Evolutionary conservation across 805 yeast species (phyloP).

Genomic region (Teunomyces panamensis): DNA sequence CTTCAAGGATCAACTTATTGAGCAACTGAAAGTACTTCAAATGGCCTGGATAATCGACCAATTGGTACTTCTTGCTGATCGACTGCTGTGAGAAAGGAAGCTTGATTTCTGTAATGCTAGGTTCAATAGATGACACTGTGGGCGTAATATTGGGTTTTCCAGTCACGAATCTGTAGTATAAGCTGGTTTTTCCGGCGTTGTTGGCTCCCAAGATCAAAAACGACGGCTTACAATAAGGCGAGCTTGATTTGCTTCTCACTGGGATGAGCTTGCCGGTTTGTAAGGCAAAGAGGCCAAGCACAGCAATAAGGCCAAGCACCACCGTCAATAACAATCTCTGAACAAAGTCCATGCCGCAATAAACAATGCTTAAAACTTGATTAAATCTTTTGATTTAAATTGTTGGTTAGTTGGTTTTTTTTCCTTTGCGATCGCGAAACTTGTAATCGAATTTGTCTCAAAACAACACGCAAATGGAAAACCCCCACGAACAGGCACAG

Average conservation of each 20-base stretch:
- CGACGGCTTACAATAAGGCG: constrained; percentile 44
- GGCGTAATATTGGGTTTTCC: constrained; percentile 10
- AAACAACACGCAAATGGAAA: constrained; percentile 53
- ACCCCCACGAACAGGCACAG: constrained; percentile 83
- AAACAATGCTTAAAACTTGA: no score
- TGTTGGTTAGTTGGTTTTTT: neutral
- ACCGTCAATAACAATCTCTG: constrained; percentile 22
- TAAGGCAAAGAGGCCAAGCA: constrained; percentile 20
- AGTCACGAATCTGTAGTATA: constrained; percentile 36
- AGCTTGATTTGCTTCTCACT: neutral
- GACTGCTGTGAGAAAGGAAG: constrained; percentile 35
- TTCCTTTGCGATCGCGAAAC: neutral
- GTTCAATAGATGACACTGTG: constrained; percentile 40
- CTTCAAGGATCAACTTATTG: constrained; percentile 46
- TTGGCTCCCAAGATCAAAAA: constrained; percentile 64
- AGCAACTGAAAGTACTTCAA: constrained; percentile 62
- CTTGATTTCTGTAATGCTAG: constrained; percentile 25
- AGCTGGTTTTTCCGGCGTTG: constrained; percentile 63
- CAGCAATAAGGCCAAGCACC: constrained; percentile 25
- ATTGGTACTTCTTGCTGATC: constrained; percentile 39
- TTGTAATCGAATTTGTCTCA: no score
- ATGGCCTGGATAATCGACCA: constrained; percentile 90
- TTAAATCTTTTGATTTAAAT: neutral
- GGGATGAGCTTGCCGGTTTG: constrained; percentile 14
- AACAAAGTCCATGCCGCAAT: constrained; percentile 24